phyloP scores from a whole-genome alignment of 345 rosid genomes.

The Citrus inodora region DNA sequence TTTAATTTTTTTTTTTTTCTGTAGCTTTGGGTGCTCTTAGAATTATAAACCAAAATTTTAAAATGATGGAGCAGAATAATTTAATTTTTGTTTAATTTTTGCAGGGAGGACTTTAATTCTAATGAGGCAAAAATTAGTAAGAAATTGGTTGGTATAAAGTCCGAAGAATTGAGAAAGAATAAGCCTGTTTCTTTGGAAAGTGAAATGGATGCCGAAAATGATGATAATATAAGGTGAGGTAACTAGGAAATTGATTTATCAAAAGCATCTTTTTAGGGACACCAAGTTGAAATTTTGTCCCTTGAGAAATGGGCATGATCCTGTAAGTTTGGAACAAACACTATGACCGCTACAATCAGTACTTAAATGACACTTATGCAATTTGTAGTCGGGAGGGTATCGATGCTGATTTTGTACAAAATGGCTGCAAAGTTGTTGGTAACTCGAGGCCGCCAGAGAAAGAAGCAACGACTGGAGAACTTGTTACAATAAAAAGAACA shows the following conservation, averaged over 20 bases:
- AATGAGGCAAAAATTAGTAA: constrained; percentile 27
- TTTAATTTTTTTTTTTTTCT: background rate
- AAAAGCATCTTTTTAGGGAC: background rate
- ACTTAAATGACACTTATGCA: background rate
- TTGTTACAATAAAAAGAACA: constrained; percentile 28
- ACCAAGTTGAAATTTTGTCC: background rate
- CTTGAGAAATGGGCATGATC: constrained; percentile 4
- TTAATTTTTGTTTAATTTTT: constrained; percentile 1
- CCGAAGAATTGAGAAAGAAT: constrained; percentile 11
- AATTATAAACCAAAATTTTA: background rate
- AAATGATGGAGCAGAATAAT: background rate
- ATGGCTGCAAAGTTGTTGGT: constrained; percentile 26
- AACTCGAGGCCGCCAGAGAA: constrained; percentile 33
- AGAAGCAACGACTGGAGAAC: constrained; percentile 29
- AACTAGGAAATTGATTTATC: background rate
- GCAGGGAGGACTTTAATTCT: constrained; percentile 28
- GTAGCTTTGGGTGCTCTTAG: background rate
- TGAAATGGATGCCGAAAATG: constrained; percentile 25
- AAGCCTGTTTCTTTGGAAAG: constrained; percentile 29
- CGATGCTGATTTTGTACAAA: constrained; percentile 23
- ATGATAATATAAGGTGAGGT: constrained; percentile 33
- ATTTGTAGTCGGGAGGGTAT: constrained; percentile 27
- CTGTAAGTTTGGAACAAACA: constrained; percentile 1
- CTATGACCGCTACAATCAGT: background rate
- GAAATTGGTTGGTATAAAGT: constrained; percentile 22